Percentiles rank a stretch among this genome's conserved stretches.
Evolutionary conservation across 2,329 filamentous ascomycete genomes (phyloP).

Genomic region (Colletotrichum sp.): DNA sequence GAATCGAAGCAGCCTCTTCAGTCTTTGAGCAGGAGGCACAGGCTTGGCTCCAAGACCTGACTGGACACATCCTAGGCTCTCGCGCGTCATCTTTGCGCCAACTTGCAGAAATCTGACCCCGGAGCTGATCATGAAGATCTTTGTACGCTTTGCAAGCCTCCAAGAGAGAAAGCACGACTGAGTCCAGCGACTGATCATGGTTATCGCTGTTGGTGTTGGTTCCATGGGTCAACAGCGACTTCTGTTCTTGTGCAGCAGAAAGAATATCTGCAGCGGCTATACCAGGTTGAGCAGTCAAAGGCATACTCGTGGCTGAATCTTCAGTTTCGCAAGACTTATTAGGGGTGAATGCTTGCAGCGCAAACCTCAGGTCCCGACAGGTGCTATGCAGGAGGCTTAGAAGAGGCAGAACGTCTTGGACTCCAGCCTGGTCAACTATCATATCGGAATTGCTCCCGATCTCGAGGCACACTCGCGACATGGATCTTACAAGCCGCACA

Average conservation of each 20-base stretch:
- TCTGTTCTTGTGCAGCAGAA: not conserved
- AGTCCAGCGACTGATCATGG: not conserved
- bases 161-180: not conserved
- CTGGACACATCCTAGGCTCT: not conserved
- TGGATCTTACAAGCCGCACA: not conserved
- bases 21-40: not conserved
- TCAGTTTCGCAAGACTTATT: not conserved
- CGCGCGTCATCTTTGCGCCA: not conserved
- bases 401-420: not conserved
- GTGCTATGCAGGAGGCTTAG: not conserved
- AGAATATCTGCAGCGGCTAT: not conserved
- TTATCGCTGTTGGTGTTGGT: not conserved
- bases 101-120: not conserved
- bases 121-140: not conserved
- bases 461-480: not conserved
- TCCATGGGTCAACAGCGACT: not conserved
- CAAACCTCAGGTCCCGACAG: not conserved
- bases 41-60: not conserved
- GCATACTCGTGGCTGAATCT: not conserved
- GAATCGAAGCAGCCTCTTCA: not conserved
- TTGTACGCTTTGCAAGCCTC: not conserved
- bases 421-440: not conserved
- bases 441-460: not conserved
- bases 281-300: not conserved
- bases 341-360: not conserved